Evolutionary conservation across 2,329 filamentous ascomycete species (phyloP).

Genomic region (Tolypocladium pustulatum): DNA sequence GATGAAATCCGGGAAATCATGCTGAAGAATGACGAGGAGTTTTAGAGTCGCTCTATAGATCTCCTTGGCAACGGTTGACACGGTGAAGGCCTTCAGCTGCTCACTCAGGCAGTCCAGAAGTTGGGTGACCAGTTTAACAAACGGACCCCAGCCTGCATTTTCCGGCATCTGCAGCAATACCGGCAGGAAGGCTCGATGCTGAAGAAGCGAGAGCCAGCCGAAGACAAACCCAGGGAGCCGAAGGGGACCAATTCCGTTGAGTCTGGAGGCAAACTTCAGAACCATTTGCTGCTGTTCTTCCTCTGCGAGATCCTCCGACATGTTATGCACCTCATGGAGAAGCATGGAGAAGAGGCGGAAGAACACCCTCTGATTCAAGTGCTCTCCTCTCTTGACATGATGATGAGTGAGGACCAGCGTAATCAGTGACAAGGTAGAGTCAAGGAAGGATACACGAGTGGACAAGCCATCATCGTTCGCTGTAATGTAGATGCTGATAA

Average conservation of each 20-base stretch:
- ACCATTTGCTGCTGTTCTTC: slow-evolving; percentile 60
- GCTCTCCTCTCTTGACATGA: slow-evolving; percentile 67
- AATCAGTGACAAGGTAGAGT: slow-evolving; percentile 67
- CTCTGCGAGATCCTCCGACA: slow-evolving; percentile 47
- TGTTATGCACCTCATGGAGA: slow-evolving; percentile 59
- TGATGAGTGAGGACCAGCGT: slow-evolving; percentile 79
- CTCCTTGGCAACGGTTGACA: slow-evolving; percentile 62
- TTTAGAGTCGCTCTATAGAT: slow-evolving; percentile 78
- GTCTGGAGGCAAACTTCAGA: slow-evolving; percentile 57
- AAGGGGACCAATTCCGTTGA: slow-evolving; percentile 64
- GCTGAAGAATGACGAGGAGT: slow-evolving; percentile 74
- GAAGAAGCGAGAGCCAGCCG: slow-evolving; percentile 71
- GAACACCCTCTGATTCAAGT: slow-evolving; percentile 81
- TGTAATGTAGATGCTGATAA: slow-evolving; percentile 66
- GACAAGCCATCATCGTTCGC: slow-evolving; percentile 56
- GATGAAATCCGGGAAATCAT: slow-evolving; percentile 91
- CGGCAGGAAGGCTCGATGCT: slow-evolving; percentile 78
- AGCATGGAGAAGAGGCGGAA: slow-evolving; percentile 80
- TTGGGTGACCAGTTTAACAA: slow-evolving; percentile 62
- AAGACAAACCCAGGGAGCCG: slow-evolving; percentile 77
- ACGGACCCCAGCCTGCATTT: slow-evolving; percentile 64
- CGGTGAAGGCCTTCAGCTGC: slow-evolving; percentile 62
- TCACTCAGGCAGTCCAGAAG: slow-evolving; percentile 67
- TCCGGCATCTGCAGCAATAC: slow-evolving; percentile 59
- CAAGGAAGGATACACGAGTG: slow-evolving; percentile 60